Base-by-base conservation (phyloP, 139 green algal genomes). In the Ulvella scutata region DNA sequence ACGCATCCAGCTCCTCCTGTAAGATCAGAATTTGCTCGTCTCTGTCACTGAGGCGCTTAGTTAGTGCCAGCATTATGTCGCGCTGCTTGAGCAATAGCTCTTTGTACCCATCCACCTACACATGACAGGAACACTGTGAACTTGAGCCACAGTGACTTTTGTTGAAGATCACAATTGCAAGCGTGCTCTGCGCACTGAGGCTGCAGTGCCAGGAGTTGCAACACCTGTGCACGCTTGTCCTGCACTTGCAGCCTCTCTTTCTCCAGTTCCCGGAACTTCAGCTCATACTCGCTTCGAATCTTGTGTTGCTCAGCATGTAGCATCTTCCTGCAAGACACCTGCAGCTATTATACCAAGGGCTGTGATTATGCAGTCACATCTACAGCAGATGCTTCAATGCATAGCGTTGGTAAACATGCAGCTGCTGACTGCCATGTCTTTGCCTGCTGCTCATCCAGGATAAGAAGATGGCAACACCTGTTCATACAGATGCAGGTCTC, bases 51-150 rank as follows among this genome's bases (percentile, higher is more conserved):
- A 98, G 85, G 2, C 92, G 86, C 20, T 85, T 84, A 4, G 93
- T 97, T 35, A 98, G 89, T 3, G 88, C 91, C n/a, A 96, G 95
- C 93, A 98, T 98, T 84, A 98, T 96, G 88, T 98, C 92, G 3
- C 93, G 85, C 89, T 98, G 93, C 84, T 97, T 97, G 39, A 96
- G 74, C 79, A 97, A 87, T 74, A 98, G 89, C 72, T 85, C 79
- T 86, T 95, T 96, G 83, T 96, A 96, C 21, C 88, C 80, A 72
- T 94, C 92, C n/a, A 93, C 90, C 81, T 88, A 75, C 51, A 81
- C 40, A 59, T n/a, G n/a, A n/a, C n/a, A n/a, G n/a, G n/a, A n/a
- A n/a, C 40, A 59, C 40, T 26, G 40, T 17, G 17, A 59, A 17
- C 17, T 13, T 59, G 40, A 59, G 13, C 31, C 10, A 4, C 35